Evolutionary conservation across 192 early-diverging fungal species (phyloP).

Genomic region (Linnemannia elongata): DNA sequence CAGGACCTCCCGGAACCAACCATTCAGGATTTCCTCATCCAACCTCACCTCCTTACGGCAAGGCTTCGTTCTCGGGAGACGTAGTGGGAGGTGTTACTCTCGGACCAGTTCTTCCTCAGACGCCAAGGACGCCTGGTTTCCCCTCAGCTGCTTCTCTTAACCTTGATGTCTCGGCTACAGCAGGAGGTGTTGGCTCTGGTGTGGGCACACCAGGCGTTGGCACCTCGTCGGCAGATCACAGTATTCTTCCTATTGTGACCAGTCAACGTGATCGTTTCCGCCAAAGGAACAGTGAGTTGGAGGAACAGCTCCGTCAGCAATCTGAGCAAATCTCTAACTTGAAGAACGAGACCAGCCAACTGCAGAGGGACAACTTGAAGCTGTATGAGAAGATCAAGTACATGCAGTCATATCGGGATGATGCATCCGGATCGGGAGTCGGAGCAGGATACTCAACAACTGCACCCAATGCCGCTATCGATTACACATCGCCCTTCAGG

Average conservation of each 20-base stretch:
- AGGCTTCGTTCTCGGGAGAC: conserved; percentile 35
- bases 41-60: conserved; percentile 46
- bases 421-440: conserved; percentile 24
- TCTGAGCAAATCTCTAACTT: conserved; percentile 68
- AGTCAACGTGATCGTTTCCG: conserved; percentile 92
- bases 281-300: conserved; percentile 88
- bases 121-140: conserved; percentile 42
- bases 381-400: conserved; percentile 93
- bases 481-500: conserved; percentile 52
- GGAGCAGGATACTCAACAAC: conserved; percentile 12
- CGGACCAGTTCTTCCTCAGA: conserved; percentile 27
- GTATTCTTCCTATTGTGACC: conserved; percentile 88
- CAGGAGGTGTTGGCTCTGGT: not conserved
- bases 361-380: conserved; percentile 89
- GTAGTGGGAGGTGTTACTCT: conserved; percentile 47
- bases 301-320: conserved; percentile 73
- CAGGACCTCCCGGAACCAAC: conserved; percentile 13
- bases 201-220: conserved; percentile 4
- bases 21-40: conserved; percentile 22
- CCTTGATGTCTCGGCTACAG: conserved; percentile 8
- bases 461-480: conserved; percentile 39
- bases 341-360: conserved; percentile 70
- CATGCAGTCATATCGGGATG: conserved; percentile 77
- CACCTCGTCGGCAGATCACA: conserved; percentile 43
- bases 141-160: conserved; percentile 22